phyloP scores from a whole-genome alignment of 139 green algal species.

The Coelastrella sp. region DNA sequence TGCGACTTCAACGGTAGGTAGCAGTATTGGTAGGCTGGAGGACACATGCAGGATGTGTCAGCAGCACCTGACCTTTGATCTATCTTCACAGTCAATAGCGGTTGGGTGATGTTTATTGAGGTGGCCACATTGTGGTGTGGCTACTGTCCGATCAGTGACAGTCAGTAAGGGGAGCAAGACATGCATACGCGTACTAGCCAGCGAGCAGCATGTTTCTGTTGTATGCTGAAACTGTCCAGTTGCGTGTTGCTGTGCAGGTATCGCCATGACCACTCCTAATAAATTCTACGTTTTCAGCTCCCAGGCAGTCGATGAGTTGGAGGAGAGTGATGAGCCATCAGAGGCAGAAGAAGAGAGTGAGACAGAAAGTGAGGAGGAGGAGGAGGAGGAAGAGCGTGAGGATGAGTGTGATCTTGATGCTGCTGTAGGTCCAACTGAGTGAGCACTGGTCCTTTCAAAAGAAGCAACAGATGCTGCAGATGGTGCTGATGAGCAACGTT shows the following conservation, averaged over 20 bases:
- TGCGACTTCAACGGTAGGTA: slow-evolving; percentile 85
- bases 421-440: too few species aligned
- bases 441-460: too few species aligned
- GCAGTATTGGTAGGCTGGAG: too few species aligned
- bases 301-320: slow-evolving; percentile 40
- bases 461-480: too few species aligned
- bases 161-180: not conserved
- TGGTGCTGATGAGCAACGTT: too few species aligned
- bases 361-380: not conserved
- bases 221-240: not conserved
- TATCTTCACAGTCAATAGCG: not conserved
- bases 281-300: slow-evolving; percentile 53
- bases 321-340: not conserved
- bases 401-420: too few species aligned
- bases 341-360: slow-evolving; percentile 24
- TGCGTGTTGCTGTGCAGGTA: not conserved
- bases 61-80: not conserved
- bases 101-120: not conserved
- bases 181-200: not conserved
- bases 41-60: not conserved
- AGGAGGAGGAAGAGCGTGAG: not conserved
- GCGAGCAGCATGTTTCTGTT: not conserved
- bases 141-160: slow-evolving; percentile 29
- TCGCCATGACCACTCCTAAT: slow-evolving; percentile 31
- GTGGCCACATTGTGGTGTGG: too few species aligned